Evolutionary conservation across 306 rosid genomes (phyloP), one percentile per base, ranked within the genome.

Genomic region (Vigna reflexopilosa): DNA sequence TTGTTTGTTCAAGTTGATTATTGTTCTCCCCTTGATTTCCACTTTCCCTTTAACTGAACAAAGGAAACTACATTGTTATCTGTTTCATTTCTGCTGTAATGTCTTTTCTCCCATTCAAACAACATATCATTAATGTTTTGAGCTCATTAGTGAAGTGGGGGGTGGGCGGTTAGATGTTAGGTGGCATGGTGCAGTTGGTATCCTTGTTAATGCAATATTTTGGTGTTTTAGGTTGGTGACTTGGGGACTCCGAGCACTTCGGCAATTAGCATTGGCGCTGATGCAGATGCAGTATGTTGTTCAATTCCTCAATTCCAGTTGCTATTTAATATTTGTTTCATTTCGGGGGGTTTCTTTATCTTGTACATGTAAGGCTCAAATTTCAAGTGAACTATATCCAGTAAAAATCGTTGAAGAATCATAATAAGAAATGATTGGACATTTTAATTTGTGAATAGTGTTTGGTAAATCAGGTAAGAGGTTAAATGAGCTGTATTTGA

Each of bases 221-320:
- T 42, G 74, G 58, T 81, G 67, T 68, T 83, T 82, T 74, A 90
- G 98, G 83, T 82, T 75, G 92, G 86, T 75, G 90, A 81, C 7
- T 83, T 84, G 57, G 91, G 74, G 72, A 78, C 81, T 76, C 91
- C 94, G 2, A 93, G 93, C 47, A 90, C 96, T 51, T 90, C 94
- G 0, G 72, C 86, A 9, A 72, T 93, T 36, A 82, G 88, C 79
- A 78, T 90, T 56, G 88, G 93, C 16, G 93, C 76, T 5, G 97
- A 91, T 77, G 88, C 85, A 44, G 98, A 91, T 52, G 67, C 82
- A 88, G 98, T 93, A 70, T 34, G 62, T 19, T 77, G 54, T 76
- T 54, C n/a, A 20, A 6, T 52, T 68, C 30, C 3, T 5, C 66
- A 11, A 75, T 55, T 40, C n/a, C 14, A 15, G 5, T 63, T 84